A percentile compares a stretch with the other conserved stretches of the same genome.
Evolutionary conservation across 257 asterid genomes (phyloP).

Genomic region (Ehretia macrophylla): DNA sequence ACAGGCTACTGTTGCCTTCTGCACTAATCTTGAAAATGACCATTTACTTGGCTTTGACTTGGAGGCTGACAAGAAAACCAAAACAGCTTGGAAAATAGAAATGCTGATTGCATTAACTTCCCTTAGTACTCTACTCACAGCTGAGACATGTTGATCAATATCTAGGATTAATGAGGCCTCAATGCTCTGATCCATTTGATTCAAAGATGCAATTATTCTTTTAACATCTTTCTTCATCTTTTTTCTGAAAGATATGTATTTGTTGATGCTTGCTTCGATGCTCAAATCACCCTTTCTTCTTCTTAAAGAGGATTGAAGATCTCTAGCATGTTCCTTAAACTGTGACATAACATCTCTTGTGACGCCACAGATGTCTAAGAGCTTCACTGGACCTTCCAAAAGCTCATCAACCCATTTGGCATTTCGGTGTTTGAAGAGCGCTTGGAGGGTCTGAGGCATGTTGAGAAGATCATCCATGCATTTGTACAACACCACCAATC

Average conservation of each 20-base stretch:
- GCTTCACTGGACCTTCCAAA: conserved; percentile 7
- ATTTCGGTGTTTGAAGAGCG: conserved; percentile 10
- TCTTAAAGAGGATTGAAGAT: conserved; percentile 7
- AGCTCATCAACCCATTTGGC: conserved; percentile 13
- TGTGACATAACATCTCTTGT: conserved; percentile 7
- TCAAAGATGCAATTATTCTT: conserved; percentile 16
- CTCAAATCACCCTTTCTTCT: conserved; percentile 9
- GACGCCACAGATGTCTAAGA: conserved; percentile 13
- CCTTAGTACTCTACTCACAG: conserved; percentile 14
- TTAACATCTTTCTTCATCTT: conserved; percentile 24
- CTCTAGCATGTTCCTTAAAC: conserved; percentile 3
- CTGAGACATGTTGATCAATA: neutral
- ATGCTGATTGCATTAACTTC: conserved; percentile 18
- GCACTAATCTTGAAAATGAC: conserved; percentile 27
- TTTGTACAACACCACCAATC: conserved; percentile 5
- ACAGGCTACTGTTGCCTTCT: conserved; percentile 19
- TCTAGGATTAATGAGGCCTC: neutral
- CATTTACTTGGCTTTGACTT: conserved; percentile 30
- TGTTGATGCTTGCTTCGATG: conserved; percentile 11
- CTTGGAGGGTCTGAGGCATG: conserved; percentile 14
- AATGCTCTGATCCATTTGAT: conserved; percentile 19
- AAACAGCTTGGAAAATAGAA: conserved; percentile 9
- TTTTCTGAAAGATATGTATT: conserved; percentile 17
- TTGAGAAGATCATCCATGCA: conserved; percentile 17
- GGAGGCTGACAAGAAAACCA: conserved; percentile 23